A percentile compares a stretch with the other conserved stretches of the same genome.
Conservation (phyloP, 768 basidiomycete genomes). For the Podaxis sp. region DNA sequence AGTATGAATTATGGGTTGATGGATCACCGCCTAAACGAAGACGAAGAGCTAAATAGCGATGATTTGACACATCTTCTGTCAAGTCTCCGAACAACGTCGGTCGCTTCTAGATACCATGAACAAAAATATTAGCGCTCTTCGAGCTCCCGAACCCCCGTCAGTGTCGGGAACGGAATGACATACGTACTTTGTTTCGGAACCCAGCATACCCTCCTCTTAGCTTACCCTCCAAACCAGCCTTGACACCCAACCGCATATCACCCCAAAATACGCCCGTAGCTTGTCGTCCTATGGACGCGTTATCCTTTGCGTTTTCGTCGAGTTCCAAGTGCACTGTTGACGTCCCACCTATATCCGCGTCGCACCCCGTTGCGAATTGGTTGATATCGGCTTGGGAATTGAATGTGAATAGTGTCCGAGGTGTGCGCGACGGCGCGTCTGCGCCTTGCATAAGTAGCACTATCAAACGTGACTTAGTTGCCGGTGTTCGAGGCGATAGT, state of each 20-base stretch:
- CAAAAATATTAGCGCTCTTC: background rate
- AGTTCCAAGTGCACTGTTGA: constrained; percentile 77
- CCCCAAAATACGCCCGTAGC: constrained; percentile 77
- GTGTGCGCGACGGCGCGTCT: constrained; percentile 53
- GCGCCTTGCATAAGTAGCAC: constrained; percentile 76
- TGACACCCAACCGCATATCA: constrained; percentile 67
- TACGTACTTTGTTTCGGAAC: constrained; percentile 73
- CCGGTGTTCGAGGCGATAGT: background rate
- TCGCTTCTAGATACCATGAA: constrained; percentile 40
- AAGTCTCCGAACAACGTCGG: constrained; percentile 86
- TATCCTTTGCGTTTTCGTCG: constrained; percentile 45
- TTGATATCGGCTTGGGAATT: constrained; percentile 53
- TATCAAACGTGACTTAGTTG: constrained; percentile 20
- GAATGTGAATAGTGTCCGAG: constrained; percentile 65
- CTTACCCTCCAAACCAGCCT: constrained; percentile 58
- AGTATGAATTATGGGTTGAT: constrained; percentile 79
- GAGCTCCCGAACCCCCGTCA: background rate
- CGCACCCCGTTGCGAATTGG: constrained; percentile 76
- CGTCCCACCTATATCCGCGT: constrained; percentile 83
- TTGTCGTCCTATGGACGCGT: constrained; percentile 37
- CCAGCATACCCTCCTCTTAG: constrained; percentile 88
- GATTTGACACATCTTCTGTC: constrained; percentile 77
- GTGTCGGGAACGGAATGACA: background rate
- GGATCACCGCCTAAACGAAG: constrained; percentile 76
- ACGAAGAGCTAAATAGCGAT: constrained; percentile 77